Conservation (phyloP, 2,329 filamentous ascomycete species). For the Apiospora sp. region DNA sequence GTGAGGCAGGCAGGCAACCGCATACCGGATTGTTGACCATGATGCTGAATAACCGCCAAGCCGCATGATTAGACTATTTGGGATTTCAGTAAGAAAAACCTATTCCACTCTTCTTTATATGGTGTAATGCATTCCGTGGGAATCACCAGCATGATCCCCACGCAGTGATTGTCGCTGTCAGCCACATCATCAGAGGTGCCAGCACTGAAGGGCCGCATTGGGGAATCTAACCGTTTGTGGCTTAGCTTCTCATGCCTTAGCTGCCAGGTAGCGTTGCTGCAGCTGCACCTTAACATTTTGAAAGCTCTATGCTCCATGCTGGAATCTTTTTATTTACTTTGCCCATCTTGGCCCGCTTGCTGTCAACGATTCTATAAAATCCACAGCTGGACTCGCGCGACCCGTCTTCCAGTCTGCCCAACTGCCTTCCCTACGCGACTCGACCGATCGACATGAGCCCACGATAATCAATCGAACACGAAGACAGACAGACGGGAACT, state of each 20-base stretch:
- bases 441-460: constrained; percentile 2
- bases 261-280: constrained; percentile 16
- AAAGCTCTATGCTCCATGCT: constrained; percentile 16
- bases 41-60: background rate
- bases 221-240: background rate
- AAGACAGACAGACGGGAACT: background rate
- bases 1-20: no score
- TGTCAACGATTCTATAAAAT: constrained; percentile 1
- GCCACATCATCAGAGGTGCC: background rate
- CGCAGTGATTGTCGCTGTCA: background rate
- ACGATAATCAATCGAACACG: constrained; percentile 3
- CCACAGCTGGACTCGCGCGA: background rate
- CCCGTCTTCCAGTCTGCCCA: background rate
- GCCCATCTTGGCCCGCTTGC: constrained; percentile 3
- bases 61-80: no score
- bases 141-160: no score
- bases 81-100: no score
- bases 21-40: no score
- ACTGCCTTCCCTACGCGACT: constrained; percentile 6
- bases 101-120: no score
- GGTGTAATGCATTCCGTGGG: no score
- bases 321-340: constrained; percentile 25
- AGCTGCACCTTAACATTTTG: constrained; percentile 22
- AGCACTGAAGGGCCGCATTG: background rate
- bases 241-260: constrained; percentile 11